Percentiles rank a stretch among this genome's conserved stretches.
Conservation (phyloP, 1,284 basidiomycete genomes). For the Pterulicium gracile region DNA sequence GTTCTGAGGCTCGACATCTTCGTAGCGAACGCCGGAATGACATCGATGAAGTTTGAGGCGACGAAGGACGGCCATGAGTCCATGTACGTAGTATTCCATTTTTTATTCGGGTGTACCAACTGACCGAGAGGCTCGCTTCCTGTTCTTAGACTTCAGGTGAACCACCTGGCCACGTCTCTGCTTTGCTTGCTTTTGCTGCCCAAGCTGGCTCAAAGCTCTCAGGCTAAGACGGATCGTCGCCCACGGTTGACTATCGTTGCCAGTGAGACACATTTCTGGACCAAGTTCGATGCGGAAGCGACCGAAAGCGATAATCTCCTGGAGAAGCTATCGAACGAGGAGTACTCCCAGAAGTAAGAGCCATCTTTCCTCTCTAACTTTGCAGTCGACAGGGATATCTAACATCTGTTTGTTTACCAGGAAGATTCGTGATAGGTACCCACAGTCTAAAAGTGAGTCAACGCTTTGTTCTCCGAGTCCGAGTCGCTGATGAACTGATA, state of each 20-base stretch:
- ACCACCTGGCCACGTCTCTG: slow-evolving; percentile 19
- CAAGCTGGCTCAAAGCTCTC: slow-evolving; percentile 8
- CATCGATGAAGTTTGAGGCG: slow-evolving; percentile 9
- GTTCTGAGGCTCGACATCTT: slow-evolving; percentile 21
- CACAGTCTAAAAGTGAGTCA: slow-evolving; percentile 23
- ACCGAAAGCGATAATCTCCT: slow-evolving; percentile 18
- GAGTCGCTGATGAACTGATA: too few relatives aligned
- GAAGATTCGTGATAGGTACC: slow-evolving; percentile 18
- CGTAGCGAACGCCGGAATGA: slow-evolving; percentile 21
- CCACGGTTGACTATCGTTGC: slow-evolving; percentile 18
- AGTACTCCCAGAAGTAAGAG: slow-evolving; percentile 18
- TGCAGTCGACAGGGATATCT: too few relatives aligned
- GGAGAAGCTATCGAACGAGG: slow-evolving; percentile 17
- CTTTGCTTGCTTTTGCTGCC: slow-evolving; percentile 19
- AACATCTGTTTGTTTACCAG: too few relatives aligned
- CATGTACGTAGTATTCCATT: slow-evolving; percentile 12
- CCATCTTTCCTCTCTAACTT: too few relatives aligned
- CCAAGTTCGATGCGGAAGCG: slow-evolving; percentile 9
- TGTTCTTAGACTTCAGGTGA: slow-evolving; percentile 18
- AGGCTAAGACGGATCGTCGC: slow-evolving; percentile 1
- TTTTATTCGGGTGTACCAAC: not conserved
- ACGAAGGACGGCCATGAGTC: slow-evolving; percentile 22
- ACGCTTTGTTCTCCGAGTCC: not conserved
- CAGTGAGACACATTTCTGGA: slow-evolving; percentile 17
- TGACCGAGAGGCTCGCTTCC: not conserved